Percentiles rank a stretch among this genome's conserved stretches.
Evolutionary conservation across 805 yeast genomes (phyloP).

Genomic region (Wickerhamiella galacta): DNA sequence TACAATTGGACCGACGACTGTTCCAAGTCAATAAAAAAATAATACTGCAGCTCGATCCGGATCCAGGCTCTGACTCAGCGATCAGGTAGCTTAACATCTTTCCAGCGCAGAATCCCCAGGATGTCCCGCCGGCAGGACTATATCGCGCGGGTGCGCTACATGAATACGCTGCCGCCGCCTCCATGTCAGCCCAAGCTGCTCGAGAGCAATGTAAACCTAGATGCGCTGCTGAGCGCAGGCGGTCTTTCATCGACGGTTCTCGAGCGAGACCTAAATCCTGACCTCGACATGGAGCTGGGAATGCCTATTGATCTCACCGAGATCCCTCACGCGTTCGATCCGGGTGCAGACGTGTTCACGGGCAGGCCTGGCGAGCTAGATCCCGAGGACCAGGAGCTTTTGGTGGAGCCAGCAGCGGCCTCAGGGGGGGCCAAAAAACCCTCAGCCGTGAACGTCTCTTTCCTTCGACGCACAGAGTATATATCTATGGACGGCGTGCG

Average conservation of each 20-base stretch:
- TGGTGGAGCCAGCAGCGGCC: constrained; percentile 55
- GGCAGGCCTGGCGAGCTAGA: constrained; percentile 42
- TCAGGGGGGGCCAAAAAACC: constrained; percentile 6
- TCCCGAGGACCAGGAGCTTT: constrained; percentile 56
- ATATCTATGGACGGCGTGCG: constrained; percentile 44
- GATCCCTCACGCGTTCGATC: constrained; percentile 51
- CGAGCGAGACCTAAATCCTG: constrained; percentile 37
- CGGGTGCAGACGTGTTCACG: constrained; percentile 29
- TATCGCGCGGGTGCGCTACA: constrained; percentile 61
- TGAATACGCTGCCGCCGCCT: constrained; percentile 84
- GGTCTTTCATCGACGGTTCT: constrained; percentile 37
- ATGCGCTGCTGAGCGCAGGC: constrained; percentile 32
- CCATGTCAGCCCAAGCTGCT: constrained; percentile 78
- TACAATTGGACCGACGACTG: too few relatives aligned
- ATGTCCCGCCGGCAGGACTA: constrained; percentile 23
- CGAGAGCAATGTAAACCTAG: constrained; percentile 32
- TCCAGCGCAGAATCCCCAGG: too few relatives aligned
- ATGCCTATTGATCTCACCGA: constrained; percentile 58
- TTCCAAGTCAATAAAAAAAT: too few relatives aligned
- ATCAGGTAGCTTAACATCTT: too few relatives aligned
- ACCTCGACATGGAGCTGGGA: constrained; percentile 38
- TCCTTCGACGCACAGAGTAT: constrained; percentile 88
- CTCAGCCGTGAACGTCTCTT: constrained; percentile 34
- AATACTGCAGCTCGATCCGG: too few relatives aligned
- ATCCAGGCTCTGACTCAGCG: too few relatives aligned